Evolutionary conservation across 257 asterid genomes (phyloP).

Genomic region (Fraxinus pennsylvanica): DNA sequence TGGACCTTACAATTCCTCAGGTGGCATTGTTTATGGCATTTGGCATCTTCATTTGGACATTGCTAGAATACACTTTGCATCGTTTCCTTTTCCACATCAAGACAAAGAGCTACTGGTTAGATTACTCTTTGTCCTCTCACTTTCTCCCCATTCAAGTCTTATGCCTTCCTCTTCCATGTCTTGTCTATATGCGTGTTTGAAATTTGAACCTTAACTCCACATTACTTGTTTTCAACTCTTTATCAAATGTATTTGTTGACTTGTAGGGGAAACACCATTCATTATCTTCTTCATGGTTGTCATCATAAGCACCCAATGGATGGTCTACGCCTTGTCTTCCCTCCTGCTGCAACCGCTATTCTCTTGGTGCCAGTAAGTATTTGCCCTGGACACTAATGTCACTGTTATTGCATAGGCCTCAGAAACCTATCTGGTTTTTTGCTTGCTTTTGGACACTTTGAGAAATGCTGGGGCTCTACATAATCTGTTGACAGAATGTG

Average conservation of each 20-base stretch:
- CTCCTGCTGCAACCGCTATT: slow-evolving; percentile 76
- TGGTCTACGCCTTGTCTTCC: slow-evolving; percentile 75
- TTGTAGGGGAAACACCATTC: slow-evolving; percentile 75
- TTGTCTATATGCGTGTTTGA: too few species aligned
- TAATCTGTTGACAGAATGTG: not conserved
- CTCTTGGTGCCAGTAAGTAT: slow-evolving; percentile 60
- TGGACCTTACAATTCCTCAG: slow-evolving; percentile 51
- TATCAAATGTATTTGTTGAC: slow-evolving; percentile 5
- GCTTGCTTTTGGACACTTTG: not conserved
- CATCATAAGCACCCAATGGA: slow-evolving; percentile 98
- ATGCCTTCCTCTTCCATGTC: not conserved
- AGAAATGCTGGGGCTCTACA: not conserved
- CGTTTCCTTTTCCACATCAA: slow-evolving; percentile 74
- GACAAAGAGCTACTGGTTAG: slow-evolving; percentile 64
- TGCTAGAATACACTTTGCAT: slow-evolving; percentile 68
- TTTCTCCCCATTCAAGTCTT: not conserved
- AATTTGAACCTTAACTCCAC: not conserved
- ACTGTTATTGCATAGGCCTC: not conserved
- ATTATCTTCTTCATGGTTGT: slow-evolving; percentile 82
- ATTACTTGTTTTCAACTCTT: not conserved
- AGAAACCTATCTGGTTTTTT: not conserved
- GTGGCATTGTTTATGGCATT: slow-evolving; percentile 37
- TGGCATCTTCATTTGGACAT: slow-evolving; percentile 70
- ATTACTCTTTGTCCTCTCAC: not conserved
- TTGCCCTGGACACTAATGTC: not conserved